Conservation (phyloP, 2,329 filamentous ascomycete species). For the Calonectria naviculata region DNA sequence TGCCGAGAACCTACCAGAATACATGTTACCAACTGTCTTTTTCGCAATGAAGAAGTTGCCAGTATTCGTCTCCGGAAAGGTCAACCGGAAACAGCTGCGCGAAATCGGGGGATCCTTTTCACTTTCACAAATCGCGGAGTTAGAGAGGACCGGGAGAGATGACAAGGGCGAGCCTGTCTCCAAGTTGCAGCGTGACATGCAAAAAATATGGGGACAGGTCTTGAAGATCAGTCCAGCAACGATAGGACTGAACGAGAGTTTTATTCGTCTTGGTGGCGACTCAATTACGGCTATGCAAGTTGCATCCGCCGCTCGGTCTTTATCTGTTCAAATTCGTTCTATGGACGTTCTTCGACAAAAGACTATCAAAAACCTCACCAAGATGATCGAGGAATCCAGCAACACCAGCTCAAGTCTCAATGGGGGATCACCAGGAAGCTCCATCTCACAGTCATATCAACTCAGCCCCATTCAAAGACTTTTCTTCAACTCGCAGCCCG, state of each 20-base stretch:
- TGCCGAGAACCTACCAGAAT: background rate
- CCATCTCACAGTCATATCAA: background rate
- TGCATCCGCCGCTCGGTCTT: background rate
- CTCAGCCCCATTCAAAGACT: background rate
- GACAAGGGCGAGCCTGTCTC: background rate
- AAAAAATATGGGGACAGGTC: background rate
- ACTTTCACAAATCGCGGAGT: background rate
- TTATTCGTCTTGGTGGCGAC: background rate
- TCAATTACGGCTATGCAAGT: constrained; percentile 1
- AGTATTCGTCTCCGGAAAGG: background rate
- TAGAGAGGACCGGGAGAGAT: background rate
- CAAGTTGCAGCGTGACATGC: background rate
- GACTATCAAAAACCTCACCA: background rate
- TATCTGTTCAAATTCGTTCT: background rate
- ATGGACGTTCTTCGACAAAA: background rate
- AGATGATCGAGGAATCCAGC: background rate
- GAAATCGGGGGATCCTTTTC: background rate
- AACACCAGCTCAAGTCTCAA: background rate
- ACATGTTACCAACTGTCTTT: constrained; percentile 6
- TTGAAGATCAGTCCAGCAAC: background rate
- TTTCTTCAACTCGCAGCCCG: background rate
- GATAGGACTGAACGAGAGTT: background rate
- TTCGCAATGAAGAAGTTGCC: background rate
- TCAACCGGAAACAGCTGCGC: background rate
- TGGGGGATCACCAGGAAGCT: background rate